These are phyloP conservation scores for Trichoderma endophyticum DNA, from an alignment of 2,329 filamentous ascomycete species.

Conservation along the genomic window DNA sequence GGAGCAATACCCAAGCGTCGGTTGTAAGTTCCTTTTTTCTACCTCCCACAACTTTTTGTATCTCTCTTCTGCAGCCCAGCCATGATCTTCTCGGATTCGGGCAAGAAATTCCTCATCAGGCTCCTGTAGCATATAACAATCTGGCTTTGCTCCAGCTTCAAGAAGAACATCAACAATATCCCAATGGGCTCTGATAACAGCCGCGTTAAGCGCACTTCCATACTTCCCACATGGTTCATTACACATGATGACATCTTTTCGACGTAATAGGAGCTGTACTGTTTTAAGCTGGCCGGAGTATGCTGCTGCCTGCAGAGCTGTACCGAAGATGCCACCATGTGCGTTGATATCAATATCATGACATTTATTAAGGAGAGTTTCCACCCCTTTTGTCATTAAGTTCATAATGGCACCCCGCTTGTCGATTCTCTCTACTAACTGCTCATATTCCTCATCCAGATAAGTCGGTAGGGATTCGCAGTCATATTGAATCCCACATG, in stretches of 20 bases:
- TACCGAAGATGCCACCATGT: neutral
- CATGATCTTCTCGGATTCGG: neutral
- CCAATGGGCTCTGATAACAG: neutral
- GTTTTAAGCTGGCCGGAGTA: neutral
- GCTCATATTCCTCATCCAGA: too few species aligned
- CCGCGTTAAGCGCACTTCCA: constrained; percentile 15
- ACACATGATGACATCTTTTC: neutral
- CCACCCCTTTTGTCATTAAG: neutral
- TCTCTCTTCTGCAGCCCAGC: neutral
- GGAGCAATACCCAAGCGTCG: too few species aligned
- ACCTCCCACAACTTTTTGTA: neutral
- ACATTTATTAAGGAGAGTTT: neutral
- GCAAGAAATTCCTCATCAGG: neutral
- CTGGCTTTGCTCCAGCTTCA: constrained; percentile 11
- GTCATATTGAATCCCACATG: neutral
- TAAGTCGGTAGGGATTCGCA: neutral
- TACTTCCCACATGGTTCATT: neutral
- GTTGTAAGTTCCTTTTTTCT: neutral
- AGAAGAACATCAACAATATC: constrained; percentile 19
- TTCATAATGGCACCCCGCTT: neutral
- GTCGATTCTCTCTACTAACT: neutral
- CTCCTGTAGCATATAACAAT: neutral
- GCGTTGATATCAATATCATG: neutral
- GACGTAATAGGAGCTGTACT: neutral
- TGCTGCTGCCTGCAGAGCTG: neutral